phyloP scores from a whole-genome alignment of 176 grass and related monocot species.

The Rhipidocladum racemiflorum region DNA sequence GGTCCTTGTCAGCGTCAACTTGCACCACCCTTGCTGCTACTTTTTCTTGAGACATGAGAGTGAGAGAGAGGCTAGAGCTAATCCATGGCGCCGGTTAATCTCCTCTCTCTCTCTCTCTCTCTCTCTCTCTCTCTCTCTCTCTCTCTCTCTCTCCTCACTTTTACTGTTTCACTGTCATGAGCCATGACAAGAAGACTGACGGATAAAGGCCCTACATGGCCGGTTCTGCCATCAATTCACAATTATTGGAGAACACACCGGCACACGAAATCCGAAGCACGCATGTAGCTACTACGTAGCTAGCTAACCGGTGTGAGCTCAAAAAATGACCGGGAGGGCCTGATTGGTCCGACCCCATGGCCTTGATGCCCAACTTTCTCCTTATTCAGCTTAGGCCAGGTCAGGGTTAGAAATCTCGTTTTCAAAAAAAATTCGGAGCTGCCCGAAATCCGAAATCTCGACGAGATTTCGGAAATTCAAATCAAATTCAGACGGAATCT shows the following conservation, averaged over 20 bases:
- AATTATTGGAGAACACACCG: background rate
- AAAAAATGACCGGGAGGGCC: too few relatives aligned
- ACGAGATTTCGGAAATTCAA: too few relatives aligned
- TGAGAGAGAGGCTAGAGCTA: background rate
- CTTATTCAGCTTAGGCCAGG: too few relatives aligned
- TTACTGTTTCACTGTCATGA: background rate
- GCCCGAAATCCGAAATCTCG: too few relatives aligned
- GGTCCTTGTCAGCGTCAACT: constrained; percentile 22
- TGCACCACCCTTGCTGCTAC: background rate
- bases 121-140: background rate
- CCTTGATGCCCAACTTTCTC: too few relatives aligned
- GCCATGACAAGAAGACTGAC: background rate
- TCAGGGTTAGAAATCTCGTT: too few relatives aligned
- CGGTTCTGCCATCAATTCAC: background rate
- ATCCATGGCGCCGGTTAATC: background rate
- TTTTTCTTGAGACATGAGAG: background rate
- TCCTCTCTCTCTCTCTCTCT: too few relatives aligned
- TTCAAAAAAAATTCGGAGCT: too few relatives aligned
- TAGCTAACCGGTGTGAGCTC: too few relatives aligned
- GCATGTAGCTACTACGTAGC: too few relatives aligned
- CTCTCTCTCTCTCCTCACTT: background rate
- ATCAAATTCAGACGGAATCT: too few relatives aligned
- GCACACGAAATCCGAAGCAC: background rate
- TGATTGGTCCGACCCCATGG: too few relatives aligned
- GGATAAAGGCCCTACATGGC: background rate